phyloP scores from a whole-genome alignment of 805 yeast species.

The Pichia thaimueangensis region DNA sequence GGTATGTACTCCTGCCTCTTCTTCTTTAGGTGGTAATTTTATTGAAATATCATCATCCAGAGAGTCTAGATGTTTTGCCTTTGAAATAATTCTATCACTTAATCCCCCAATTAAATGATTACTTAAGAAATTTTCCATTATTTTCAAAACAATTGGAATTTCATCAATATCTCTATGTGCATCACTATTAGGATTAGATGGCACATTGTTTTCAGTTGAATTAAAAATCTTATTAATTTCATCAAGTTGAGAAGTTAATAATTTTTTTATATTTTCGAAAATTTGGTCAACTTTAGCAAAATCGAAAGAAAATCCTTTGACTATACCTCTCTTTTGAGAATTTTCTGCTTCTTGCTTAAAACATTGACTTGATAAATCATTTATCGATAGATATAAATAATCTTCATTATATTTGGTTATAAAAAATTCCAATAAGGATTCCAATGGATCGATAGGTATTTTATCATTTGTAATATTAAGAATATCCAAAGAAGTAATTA shows the following conservation, averaged over 20 bases:
- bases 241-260: slow-evolving; percentile 23
- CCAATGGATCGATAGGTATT: slow-evolving; percentile 32
- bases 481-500: slow-evolving; percentile 23
- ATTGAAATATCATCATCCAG: slow-evolving; percentile 8
- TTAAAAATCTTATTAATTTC: slow-evolving; percentile 27
- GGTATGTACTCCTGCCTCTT: slow-evolving; percentile 21
- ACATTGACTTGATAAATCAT: slow-evolving; percentile 18
- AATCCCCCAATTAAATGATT: slow-evolving; percentile 32
- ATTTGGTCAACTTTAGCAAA: slow-evolving; percentile 22
- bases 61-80: slow-evolving; percentile 31
- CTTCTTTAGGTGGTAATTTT: background rate
- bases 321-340: slow-evolving; percentile 21
- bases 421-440: slow-evolving; percentile 30
- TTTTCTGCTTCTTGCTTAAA: slow-evolving; percentile 13
- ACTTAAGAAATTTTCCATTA: slow-evolving; percentile 30
- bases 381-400: slow-evolving; percentile 22
- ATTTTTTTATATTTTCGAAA: slow-evolving; percentile 17
- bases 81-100: slow-evolving; percentile 25
- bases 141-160: slow-evolving; percentile 30
- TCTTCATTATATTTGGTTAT: slow-evolving; percentile 26
- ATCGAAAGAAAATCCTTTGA: slow-evolving; percentile 24
- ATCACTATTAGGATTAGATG: too few relatives aligned
- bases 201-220: background rate
- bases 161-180: slow-evolving; percentile 22
- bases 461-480: slow-evolving; percentile 22